These are phyloP conservation scores for Metschnikowia cubensis DNA, from an alignment of 805 yeast genomes.

Conservation along the genomic window DNA sequence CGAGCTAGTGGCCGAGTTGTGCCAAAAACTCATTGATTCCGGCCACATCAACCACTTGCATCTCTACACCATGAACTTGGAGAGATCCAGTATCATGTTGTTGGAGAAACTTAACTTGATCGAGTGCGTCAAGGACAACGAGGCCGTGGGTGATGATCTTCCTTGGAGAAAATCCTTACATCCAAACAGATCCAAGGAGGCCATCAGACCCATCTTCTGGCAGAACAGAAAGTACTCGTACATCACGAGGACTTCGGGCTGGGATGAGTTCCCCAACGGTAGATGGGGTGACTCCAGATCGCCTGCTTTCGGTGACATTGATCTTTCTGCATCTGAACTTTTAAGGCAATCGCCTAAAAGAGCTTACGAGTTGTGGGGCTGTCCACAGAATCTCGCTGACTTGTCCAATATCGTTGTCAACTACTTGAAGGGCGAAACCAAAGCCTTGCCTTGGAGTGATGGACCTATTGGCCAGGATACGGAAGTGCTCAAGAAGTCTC, in stretches of 20 bases:
- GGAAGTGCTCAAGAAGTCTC: constrained; percentile 51
- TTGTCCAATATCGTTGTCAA: constrained; percentile 58
- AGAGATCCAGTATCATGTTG: constrained; percentile 84
- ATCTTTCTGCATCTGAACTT: constrained; percentile 71
- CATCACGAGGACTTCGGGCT: constrained; percentile 81
- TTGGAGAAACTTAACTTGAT: constrained; percentile 68
- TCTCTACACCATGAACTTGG: constrained; percentile 96
- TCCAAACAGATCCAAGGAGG: constrained; percentile 72
- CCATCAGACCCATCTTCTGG: constrained; percentile 95
- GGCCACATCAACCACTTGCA: constrained; percentile 83
- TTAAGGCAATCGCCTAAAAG: constrained; percentile 79
- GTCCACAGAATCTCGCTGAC: constrained; percentile 59
- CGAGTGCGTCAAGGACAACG: constrained; percentile 38
- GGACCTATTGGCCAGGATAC: constrained; percentile 81
- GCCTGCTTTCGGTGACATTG: constrained; percentile 93
- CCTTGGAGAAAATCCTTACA: constrained; percentile 95
- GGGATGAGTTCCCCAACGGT: constrained; percentile 99
- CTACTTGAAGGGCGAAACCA: constrained; percentile 69
- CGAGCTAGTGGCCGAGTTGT: constrained; percentile 78
- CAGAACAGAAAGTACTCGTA: constrained; percentile 88
- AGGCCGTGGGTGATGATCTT: constrained; percentile 39
- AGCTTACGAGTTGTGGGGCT: constrained; percentile 85
- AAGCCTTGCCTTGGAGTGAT: constrained; percentile 91
- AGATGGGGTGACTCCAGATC: constrained; percentile 98
- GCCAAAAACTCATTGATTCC: constrained; percentile 63